Percentiles rank a stretch among this genome's conserved stretches.
Evolutionary conservation across 371 early-diverging fungal genomes (phyloP).

Genomic region (Actinomortierella wolfii): DNA sequence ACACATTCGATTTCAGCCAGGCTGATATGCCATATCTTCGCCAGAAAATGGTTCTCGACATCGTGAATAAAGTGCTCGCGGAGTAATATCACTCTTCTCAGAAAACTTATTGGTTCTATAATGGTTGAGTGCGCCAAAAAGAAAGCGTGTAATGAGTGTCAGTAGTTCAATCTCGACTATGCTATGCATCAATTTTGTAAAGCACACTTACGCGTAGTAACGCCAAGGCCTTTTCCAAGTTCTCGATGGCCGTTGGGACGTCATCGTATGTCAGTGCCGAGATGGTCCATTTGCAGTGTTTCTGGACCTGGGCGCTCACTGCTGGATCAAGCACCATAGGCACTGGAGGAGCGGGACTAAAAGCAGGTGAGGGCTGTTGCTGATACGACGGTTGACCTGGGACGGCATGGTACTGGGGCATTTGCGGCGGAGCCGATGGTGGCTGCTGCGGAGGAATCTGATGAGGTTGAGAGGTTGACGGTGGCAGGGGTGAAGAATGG

Average conservation of each 20-base stretch:
- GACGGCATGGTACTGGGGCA: not conserved
- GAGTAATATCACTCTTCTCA: not conserved
- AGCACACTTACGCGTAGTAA: conserved; percentile 41
- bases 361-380: conserved; percentile 5
- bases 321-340: conserved; percentile 56
- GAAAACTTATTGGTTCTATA: too few species aligned
- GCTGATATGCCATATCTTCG: conserved; percentile 74
- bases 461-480: too few species aligned
- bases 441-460: too few species aligned
- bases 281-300: conserved; percentile 90
- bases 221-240: conserved; percentile 80
- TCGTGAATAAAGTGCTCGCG: conserved; percentile 53
- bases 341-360: conserved; percentile 22
- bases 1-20: conserved; percentile 75
- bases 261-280: conserved; percentile 96
- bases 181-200: not conserved
- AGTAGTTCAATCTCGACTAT: too few species aligned
- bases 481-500: too few species aligned
- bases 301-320: conserved; percentile 77
- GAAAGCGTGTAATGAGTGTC: too few species aligned
- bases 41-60: conserved; percentile 76
- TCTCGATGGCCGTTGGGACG: conserved; percentile 80
- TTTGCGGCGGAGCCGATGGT: too few species aligned
- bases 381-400: not conserved
- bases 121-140: too few species aligned